Base-by-base conservation (phyloP, 2,329 filamentous ascomycete species). In the Neofusicoccum sp. region DNA sequence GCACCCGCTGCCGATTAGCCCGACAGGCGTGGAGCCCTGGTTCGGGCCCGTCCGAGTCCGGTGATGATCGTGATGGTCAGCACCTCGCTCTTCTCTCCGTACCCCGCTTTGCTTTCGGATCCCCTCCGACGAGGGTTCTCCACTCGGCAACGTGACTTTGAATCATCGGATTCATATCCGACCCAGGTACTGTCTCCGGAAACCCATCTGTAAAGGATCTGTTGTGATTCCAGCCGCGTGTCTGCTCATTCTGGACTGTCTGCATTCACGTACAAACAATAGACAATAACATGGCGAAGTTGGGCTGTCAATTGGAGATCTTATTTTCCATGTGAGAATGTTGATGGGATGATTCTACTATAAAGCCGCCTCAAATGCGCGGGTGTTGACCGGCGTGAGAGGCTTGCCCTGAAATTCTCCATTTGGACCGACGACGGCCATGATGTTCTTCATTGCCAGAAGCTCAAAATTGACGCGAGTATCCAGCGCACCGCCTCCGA, bases 401-500 rank as follows among this genome's bases (percentile, higher is more conserved):
- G 82, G 69, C 49, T 78, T 69, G 1, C 69, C 70, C 0, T 79
- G 79, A 12, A 86, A 82, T 30, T 40, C 57, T 11, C 61, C 61
- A 9, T 59, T 53, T n/a, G 30, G 26, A 0, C 58, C 57, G 6
- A 64, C 49, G 33, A 63, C 57, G 0, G 79, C 79, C 75, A 85
- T 78, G 45, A 87, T 81, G 66, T 86, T 87, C 60, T 80, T 73
- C 82, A 87, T 86, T 33, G 79, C 80, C 66, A 86, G 65, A 69
- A 82, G 79, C 73, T 87, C 85, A 61, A 86, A 86, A 0, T 81
- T 83, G 12, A 78, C 70, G 58, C 82, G 80, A 63, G 84, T 85
- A 68, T 86, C 82, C 31, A 85, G 74, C 14, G 84, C 86, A 1
- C 82, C 84, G 0, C 84, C 84, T 0, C 83, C 84, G 66, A 85